Evolutionary conservation across 169 alveolate genomes (phyloP), one percentile per base, ranked within the genome.

Genomic region (Babesia microti): DNA sequence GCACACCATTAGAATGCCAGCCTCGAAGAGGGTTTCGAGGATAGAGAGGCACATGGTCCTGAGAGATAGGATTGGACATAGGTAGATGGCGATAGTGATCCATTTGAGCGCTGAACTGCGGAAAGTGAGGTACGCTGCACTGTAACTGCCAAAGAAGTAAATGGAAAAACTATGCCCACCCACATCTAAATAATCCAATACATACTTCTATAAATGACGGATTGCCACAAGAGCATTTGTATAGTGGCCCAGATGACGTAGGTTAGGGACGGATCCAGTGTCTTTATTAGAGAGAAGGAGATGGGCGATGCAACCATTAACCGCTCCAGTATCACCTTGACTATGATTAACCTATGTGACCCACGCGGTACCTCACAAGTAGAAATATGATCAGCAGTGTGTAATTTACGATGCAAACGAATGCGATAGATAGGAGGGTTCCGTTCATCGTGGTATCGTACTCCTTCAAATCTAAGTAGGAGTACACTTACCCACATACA

Each of bases 191-290:
- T 30, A 11, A 11, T 11, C 11, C 11, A 30, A 11, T 11, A 42
- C 72, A 30, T 18, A 63, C 75, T 29, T 55, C 65, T 53, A 17
- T 27, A 11, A 18, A 65, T 49, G 28, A 65, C 48, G 27, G 55
- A 49, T 50, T 65, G 76, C 86, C 86, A 76, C 26, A 70, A 50
- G 19, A 76, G 40, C 7, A 72, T 24, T 54, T 76, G 86, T 17
- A 43, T 47, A 15, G 80, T 39, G 6, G 86, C 60, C 73, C 79
- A 76, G 34, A 76, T 30, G 18, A 71, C 50, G 58, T 76, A 76
- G 55, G 67, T 63, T 22, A 76, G 15, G 12, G 66, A 48, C 0
- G 86, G 86, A 35, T 76, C 86, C 24, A 76, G 58, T 58, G 72
- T 70, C 49, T 63, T 76, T 22, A 70, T 49, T 41, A 66, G 53